phyloP scores from a whole-genome alignment of 2,329 filamentous ascomycete species.

The Clonostachys chloroleuca region DNA sequence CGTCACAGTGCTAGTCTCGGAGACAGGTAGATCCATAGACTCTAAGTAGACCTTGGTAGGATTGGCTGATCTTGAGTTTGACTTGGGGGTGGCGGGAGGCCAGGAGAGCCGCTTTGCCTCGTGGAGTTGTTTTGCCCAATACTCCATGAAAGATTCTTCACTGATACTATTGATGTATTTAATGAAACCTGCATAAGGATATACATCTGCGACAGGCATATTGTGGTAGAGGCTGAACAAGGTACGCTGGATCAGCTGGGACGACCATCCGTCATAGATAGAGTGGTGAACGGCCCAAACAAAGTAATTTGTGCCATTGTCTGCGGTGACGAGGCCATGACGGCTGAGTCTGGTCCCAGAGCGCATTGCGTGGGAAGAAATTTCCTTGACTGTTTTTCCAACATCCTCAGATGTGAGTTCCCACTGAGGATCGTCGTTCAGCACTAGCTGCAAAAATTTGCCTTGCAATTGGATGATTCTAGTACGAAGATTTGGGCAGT shows the following conservation, averaged over 20 bases:
- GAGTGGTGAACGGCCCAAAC: conserved; percentile 3
- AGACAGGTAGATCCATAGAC: neutral
- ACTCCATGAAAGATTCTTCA: neutral
- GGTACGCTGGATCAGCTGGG: neutral
- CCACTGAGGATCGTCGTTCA: neutral
- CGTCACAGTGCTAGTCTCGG: conserved; percentile 3
- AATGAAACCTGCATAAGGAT: conserved; percentile 4
- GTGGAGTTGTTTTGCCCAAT: conserved; percentile 7
- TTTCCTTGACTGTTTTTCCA: neutral
- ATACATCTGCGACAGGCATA: conserved; percentile 7
- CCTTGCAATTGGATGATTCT: conserved; percentile 1
- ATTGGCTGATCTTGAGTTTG: neutral
- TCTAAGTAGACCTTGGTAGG: neutral
- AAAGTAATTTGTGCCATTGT: neutral
- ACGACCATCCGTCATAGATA: conserved; percentile 2
- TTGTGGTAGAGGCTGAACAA: neutral
- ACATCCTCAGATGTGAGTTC: neutral
- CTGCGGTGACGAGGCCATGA: conserved; percentile 2
- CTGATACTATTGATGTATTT: conserved; percentile 2
- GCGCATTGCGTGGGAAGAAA: neutral
- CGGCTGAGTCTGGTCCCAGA: conserved; percentile 5
- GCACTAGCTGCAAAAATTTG: neutral
- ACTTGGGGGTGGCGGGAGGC: neutral
- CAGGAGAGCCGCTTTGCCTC: conserved; percentile 2
- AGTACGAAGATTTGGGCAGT: conserved; percentile 5